Base-by-base conservation (phyloP, 78 protist genomes). In the Guillardia theta region DNA sequence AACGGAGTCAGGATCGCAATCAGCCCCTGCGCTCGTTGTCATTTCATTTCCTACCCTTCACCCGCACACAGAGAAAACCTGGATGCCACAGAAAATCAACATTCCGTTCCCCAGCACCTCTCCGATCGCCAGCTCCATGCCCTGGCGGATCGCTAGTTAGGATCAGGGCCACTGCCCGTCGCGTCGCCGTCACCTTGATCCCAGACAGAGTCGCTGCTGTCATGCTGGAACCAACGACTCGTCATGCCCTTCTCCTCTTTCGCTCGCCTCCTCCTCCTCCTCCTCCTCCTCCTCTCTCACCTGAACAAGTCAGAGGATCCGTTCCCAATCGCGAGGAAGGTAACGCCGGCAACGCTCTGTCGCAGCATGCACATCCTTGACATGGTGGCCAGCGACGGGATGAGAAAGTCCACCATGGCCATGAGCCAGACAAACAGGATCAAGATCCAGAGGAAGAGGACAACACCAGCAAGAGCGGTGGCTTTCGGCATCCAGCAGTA, bases 101-200 rank as follows among this genome's bases (percentile, higher is more conserved):
- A 70, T 70, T 12, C 83, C 83, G 41, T 70, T 70, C 83, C 83
- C 83, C 45, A 70, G 83, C 6, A 70, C 83, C 83, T 70, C 83
- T 36, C 83, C 83, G 41, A 70, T 70, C 46, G 83, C 83, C n/a
- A 70, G 83, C 36, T 70, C 83, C 83, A 70, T 70, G 41, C 83
- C 83, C 45, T n/a, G n/a, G n/a, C n/a, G n/a, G n/a, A n/a, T n/a
- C n/a, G n/a, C n/a, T n/a, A n/a, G n/a, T n/a, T n/a, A n/a, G n/a
- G n/a, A n/a, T n/a, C n/a, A n/a, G n/a, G n/a, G n/a, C n/a, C n/a
- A n/a, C n/a, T n/a, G n/a, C n/a, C n/a, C n/a, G n/a, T n/a, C n/a
- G n/a, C n/a, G n/a, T n/a, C n/a, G n/a, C n/a, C n/a, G n/a, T n/a
- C n/a, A n/a, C n/a, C n/a, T 33, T 43, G 36, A 33, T 12, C n/a